phyloP scores from a whole-genome alignment of 2,329 filamentous ascomycete species.

The Pleoardoris graminearum region DNA sequence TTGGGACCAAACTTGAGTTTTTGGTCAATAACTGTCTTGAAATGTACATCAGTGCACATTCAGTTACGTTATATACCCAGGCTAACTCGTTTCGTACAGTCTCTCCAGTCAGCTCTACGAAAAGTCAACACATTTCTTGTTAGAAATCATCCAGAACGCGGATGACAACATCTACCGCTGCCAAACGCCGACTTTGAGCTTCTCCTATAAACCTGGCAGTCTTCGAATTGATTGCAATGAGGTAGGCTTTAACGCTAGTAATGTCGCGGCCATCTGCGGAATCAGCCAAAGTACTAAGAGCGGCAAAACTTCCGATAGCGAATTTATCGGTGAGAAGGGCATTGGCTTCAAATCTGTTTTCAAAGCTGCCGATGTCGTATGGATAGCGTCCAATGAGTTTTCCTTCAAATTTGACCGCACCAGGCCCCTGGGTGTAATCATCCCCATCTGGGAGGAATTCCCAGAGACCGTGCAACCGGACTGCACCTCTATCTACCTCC shows the following conservation, averaged over 20 bases:
- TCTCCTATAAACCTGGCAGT: constrained; percentile 11
- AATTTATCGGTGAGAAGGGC: constrained; percentile 41
- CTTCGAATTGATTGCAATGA: constrained; percentile 52
- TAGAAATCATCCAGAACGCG: constrained; percentile 61
- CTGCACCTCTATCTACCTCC: neutral
- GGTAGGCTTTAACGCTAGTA: constrained; percentile 2
- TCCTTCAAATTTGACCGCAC: constrained; percentile 9
- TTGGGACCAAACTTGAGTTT: neutral
- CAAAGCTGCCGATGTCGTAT: constrained; percentile 34
- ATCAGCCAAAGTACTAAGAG: constrained; percentile 53
- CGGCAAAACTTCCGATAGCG: constrained; percentile 11
- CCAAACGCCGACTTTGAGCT: constrained; percentile 30
- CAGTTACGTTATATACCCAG: no score
- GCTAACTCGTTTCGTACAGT: no score
- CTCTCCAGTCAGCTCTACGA: no score
- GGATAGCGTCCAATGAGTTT: constrained; percentile 5
- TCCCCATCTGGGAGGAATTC: constrained; percentile 1
- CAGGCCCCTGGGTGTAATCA: neutral
- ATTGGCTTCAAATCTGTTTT: constrained; percentile 46
- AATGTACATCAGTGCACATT: no score
- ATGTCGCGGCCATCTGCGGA: constrained; percentile 48
- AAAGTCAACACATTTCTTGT: constrained; percentile 49
- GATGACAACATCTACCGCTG: constrained; percentile 54
- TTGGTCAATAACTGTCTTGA: neutral
- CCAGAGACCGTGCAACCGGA: neutral